phyloP scores from a whole-genome alignment of 208 protist species.

The Leishmania braziliensis region DNA sequence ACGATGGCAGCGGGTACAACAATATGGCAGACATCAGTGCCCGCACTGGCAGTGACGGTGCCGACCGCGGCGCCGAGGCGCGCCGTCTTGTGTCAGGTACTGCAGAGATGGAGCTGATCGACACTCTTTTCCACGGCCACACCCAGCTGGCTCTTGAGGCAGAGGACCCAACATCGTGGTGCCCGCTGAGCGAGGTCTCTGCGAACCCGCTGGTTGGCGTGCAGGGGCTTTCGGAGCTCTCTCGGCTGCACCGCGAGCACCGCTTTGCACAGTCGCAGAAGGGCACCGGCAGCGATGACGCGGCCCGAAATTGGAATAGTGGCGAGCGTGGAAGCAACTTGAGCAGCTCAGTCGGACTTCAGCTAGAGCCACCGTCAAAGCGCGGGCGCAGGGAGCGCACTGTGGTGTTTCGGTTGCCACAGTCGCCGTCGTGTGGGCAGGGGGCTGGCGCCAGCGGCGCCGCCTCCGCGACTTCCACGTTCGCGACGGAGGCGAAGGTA shows the following conservation, averaged over 20 bases:
- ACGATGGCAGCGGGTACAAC: neutral
- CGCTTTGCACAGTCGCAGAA: slow-evolving; percentile 39
- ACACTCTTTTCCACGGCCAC: slow-evolving; percentile 42
- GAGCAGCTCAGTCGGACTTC: neutral
- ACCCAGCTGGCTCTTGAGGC: slow-evolving; percentile 78
- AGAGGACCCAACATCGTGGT: slow-evolving; percentile 76
- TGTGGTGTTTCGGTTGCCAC: slow-evolving; percentile 65
- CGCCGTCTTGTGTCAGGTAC: slow-evolving; percentile 67
- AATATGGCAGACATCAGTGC: neutral
- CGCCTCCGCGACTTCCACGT: slow-evolving; percentile 1
- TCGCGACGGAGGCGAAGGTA: slow-evolving; percentile 8
- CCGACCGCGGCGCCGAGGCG: slow-evolving; percentile 38
- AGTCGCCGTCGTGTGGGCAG: slow-evolving; percentile 3
- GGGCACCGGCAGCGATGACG: neutral
- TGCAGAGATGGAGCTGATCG: slow-evolving; percentile 67
- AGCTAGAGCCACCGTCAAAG: slow-evolving; percentile 27
- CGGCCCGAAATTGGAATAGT: neutral
- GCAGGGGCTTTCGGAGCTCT: slow-evolving; percentile 49
- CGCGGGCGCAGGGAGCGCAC: slow-evolving; percentile 59
- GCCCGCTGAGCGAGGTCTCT: slow-evolving; percentile 57
- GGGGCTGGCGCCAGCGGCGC: neutral
- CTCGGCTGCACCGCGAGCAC: slow-evolving; percentile 66
- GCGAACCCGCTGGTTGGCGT: slow-evolving; percentile 29
- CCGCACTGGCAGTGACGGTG: slow-evolving; percentile 16
- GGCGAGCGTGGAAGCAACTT: neutral